Evolutionary conservation across 1,139 yeast genomes (phyloP).

Genomic region (Kluyveromyces marxianus): DNA sequence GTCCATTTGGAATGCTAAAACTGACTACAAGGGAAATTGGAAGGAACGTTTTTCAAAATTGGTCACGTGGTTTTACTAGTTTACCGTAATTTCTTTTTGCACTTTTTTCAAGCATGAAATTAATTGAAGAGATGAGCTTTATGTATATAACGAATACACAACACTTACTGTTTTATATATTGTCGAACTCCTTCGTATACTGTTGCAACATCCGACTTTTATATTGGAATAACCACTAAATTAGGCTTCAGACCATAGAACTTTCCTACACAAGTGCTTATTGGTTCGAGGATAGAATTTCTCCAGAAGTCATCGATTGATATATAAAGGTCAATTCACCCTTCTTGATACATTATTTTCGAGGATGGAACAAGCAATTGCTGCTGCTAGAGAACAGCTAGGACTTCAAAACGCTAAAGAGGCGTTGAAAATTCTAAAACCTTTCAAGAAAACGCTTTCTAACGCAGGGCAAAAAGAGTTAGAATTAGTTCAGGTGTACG

Average conservation of each 20-base stretch:
- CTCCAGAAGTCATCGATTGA: too few relatives aligned
- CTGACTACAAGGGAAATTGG: constrained; percentile 27
- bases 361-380: constrained; percentile 15
- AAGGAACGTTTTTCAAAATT: constrained; percentile 25
- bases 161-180: too few relatives aligned
- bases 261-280: too few relatives aligned
- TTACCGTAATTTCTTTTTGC: not conserved
- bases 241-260: too few relatives aligned
- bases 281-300: too few relatives aligned
- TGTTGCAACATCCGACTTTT: too few relatives aligned
- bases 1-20: constrained; percentile 36
- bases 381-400: constrained; percentile 32
- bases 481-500: constrained; percentile 40
- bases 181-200: too few relatives aligned
- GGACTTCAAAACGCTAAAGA: constrained; percentile 34
- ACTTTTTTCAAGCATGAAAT: not conserved
- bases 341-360: not conserved
- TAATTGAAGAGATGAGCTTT: not conserved
- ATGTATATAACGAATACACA: not conserved
- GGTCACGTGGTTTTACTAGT: constrained; percentile 19
- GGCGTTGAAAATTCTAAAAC: constrained; percentile 36
- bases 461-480: constrained; percentile 28
- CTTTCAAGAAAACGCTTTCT: constrained; percentile 26
- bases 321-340: too few relatives aligned
- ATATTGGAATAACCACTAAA: too few relatives aligned